Conservation (phyloP, 805 yeast genomes). For the Brettanomyces anomalus region DNA sequence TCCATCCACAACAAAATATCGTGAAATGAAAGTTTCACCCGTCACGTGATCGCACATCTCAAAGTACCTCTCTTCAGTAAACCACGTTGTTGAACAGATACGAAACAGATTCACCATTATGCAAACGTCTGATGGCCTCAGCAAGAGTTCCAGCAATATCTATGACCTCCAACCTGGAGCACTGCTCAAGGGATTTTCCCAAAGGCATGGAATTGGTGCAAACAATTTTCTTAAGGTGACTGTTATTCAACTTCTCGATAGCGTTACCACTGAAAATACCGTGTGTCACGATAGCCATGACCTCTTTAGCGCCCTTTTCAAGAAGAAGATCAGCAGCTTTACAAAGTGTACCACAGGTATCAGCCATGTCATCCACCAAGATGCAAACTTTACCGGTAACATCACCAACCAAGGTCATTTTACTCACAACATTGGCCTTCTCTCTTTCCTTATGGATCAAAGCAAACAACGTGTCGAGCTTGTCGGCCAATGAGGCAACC, state of each 20-base stretch:
- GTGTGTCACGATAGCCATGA: conserved; percentile 76
- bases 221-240: conserved; percentile 58
- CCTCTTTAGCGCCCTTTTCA: conserved; percentile 60
- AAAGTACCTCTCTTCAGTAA: too few relatives aligned
- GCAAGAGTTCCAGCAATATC: conserved; percentile 71
- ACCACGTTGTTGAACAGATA: conserved; percentile 69
- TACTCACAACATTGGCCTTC: conserved; percentile 72
- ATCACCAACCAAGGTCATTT: conserved; percentile 83
- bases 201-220: conserved; percentile 80
- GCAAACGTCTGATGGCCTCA: conserved; percentile 76
- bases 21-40: too few relatives aligned
- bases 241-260: conserved; percentile 57
- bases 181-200: conserved; percentile 46
- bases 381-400: conserved; percentile 68
- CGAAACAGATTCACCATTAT: conserved; percentile 80
- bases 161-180: conserved; percentile 58
- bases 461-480: conserved; percentile 72
- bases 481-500: conserved; percentile 79
- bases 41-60: too few relatives aligned
- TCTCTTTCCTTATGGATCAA: conserved; percentile 81
- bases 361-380: conserved; percentile 85
- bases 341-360: conserved; percentile 78
- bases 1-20: too few relatives aligned
- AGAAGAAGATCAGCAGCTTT: conserved; percentile 73
- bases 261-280: conserved; percentile 75